Evolutionary conservation across 768 basidiomycete genomes (phyloP).

Genomic region (Mycena galopus): DNA sequence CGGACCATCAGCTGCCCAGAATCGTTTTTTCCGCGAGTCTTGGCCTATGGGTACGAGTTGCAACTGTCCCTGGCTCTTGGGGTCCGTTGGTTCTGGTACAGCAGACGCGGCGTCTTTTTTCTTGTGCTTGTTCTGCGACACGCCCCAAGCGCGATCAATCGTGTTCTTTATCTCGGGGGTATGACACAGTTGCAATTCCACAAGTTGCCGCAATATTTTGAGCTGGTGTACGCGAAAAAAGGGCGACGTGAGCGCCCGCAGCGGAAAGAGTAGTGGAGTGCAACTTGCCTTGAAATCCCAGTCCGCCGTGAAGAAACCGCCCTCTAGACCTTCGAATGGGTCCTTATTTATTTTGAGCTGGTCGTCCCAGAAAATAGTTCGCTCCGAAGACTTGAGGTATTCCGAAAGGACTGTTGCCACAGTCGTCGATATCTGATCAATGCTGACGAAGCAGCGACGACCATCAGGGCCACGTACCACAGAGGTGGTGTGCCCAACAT

Average conservation of each 20-base stretch:
- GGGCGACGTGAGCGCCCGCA: slow-evolving; percentile 29
- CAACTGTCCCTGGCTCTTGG: slow-evolving; percentile 75
- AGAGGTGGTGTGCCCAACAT: slow-evolving; percentile 46
- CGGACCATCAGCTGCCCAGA: slow-evolving; percentile 92
- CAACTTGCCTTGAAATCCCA: slow-evolving; percentile 86
- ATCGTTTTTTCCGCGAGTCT: slow-evolving; percentile 81
- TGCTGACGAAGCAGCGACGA: slow-evolving; percentile 60
- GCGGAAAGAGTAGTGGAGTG: slow-evolving; percentile 37
- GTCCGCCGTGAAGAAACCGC: slow-evolving; percentile 83
- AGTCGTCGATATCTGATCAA: slow-evolving; percentile 86
- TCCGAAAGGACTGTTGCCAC: slow-evolving; percentile 77
- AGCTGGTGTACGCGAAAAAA: slow-evolving; percentile 62
- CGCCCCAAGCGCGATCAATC: slow-evolving; percentile 91
- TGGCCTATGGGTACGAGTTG: slow-evolving; percentile 82
- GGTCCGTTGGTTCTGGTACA: slow-evolving; percentile 70
- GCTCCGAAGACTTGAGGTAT: slow-evolving; percentile 78
- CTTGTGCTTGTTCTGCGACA: slow-evolving; percentile 87
- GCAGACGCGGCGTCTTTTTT: slow-evolving; percentile 74
- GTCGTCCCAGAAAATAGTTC: slow-evolving; percentile 87
- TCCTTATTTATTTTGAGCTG: slow-evolving; percentile 74
- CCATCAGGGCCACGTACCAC: slow-evolving; percentile 49
- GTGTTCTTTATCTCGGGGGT: slow-evolving; percentile 74
- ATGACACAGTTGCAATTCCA: slow-evolving; percentile 86
- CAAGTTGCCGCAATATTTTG: slow-evolving; percentile 84
- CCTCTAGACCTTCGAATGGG: slow-evolving; percentile 74